These are phyloP conservation scores for Trametopsis cervina DNA, from an alignment of 768 basidiomycete species.

Conservation along the genomic window DNA sequence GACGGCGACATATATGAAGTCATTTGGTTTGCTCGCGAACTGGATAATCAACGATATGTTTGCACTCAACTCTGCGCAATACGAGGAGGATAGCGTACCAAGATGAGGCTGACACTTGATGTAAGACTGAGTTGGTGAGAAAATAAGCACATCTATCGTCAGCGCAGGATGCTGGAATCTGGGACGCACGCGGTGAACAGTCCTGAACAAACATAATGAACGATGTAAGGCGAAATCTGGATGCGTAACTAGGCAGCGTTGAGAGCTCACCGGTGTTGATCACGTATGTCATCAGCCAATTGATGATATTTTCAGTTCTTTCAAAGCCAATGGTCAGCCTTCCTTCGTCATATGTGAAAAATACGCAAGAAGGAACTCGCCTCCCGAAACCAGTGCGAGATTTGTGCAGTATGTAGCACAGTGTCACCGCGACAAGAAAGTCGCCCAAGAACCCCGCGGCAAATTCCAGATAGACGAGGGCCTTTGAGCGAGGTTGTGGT, in stretches of 20 bases:
- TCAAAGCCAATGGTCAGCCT: neutral
- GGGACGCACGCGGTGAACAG: slow-evolving; percentile 13
- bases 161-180: too few relatives aligned
- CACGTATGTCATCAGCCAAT: slow-evolving; percentile 10
- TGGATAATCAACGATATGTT: neutral
- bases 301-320: slow-evolving; percentile 13
- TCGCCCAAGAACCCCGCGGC: slow-evolving; percentile 44
- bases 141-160: slow-evolving; percentile 1
- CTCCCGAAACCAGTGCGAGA: slow-evolving; percentile 46
- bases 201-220: slow-evolving; percentile 7
- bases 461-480: slow-evolving; percentile 46
- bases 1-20: slow-evolving; percentile 11
- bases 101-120: slow-evolving; percentile 9
- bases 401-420: slow-evolving; percentile 41
- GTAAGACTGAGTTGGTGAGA: slow-evolving; percentile 3
- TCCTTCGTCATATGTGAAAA: neutral
- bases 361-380: slow-evolving; percentile 22
- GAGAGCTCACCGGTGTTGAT: slow-evolving; percentile 10
- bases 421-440: slow-evolving; percentile 39
- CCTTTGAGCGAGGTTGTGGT: slow-evolving; percentile 24
- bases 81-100: neutral
- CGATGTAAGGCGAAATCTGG: neutral
- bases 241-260: neutral
- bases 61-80: neutral
- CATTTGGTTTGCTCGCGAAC: slow-evolving; percentile 9